Base-by-base conservation (phyloP, 805 yeast species). In the Wickerhamiella kurtzmanii region DNA sequence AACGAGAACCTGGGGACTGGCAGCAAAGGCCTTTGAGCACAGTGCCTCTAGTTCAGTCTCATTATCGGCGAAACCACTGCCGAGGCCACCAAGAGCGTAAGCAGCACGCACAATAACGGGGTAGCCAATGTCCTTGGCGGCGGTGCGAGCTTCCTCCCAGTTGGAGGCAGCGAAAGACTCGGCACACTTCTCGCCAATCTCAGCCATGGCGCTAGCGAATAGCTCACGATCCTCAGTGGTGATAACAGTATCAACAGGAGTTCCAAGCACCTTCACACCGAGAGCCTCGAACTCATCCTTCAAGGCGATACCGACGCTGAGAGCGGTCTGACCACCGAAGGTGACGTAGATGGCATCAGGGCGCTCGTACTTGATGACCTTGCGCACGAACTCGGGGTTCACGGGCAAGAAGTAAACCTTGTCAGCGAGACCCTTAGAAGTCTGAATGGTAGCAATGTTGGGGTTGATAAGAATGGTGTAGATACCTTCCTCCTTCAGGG, bases 31-130 rank as follows among this genome's bases (percentile, higher is more conserved):
- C 63, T 82, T 80, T 61, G 78, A 77, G 72, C 96, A 87, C 56
- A 89, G 73, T 41, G 77, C 88, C 48, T 81, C 73, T 60, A 89
- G 75, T 69, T 89, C 88, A 53, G 74, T 66, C 61, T 84, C 86
- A 63, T 86, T 82, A 56, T 84, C 82, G 48, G 97, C 97, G 64
- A 89, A 89, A 57, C 98, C 98, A 22, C 96, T 88, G 54, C 98
- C 98, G 53, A 89, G 74, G 65, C 98, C 98, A 68, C 98, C 98
- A 47, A 89, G 73, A 18, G 98, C 97, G 60, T 74, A 89, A 28
- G 98, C 98, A 53, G 97, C 95, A 72, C 98, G 82, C 41, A 88
- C 89, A 68, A 89, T 89, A 54, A 89, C 87, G 47, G 98, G 98
- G 75, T 76, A 89, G 18, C 95, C 94, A 61, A 89, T 86, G 5